Evolutionary conservation across 2,329 filamentous ascomycete species (phyloP), one percentile per base, ranked within the genome.

Genomic region (Aspergillus arachidicola): DNA sequence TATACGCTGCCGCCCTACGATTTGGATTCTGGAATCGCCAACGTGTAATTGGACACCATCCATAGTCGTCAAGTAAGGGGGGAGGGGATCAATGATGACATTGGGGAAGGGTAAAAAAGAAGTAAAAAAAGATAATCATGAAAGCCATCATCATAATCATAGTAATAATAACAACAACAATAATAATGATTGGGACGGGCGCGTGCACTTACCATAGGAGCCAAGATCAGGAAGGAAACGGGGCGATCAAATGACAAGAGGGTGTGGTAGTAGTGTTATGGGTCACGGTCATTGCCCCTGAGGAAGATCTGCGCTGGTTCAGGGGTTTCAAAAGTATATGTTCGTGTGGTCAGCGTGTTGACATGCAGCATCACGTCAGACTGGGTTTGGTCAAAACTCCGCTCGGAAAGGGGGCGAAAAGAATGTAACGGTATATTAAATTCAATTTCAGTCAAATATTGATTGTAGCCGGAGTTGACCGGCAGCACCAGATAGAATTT

Each of bases 221-320:
- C 21, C 46, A 51, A 28, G 61, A 53, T 48, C 32, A 51, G 46
- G 34, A 43, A 34, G 36, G 38, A 23, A 46, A 61, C 58, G 55
- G 46, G 62, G 64, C 59, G 57, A 64, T 61, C 32, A 41, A 46
- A 28, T 32, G 30, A 34, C 48, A 36, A 36, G 34, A 36, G 34
- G 34, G 34, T 38, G 6, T 16, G 46, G 34, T 19, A 21, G n/a
- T 9, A 23, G 23, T 34, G 34, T 45, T 38, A 55, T 53, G 50
- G 36, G 36, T 30, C 32, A 45, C 36, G 48, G 46, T 36, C 11
- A 43, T 58, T 50, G 36, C 58, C 58, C 58, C 58, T 59, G 48
- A 59, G 46, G 46, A 59, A 38, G 57, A 59, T 59, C 57, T 59
- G 23, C 59, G 38, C 21, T 57, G 53, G 59, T 48, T 58, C 60